phyloP scores from a whole-genome alignment of 495 filamentous ascomycete genomes.

The Oidiodendron maius region DNA sequence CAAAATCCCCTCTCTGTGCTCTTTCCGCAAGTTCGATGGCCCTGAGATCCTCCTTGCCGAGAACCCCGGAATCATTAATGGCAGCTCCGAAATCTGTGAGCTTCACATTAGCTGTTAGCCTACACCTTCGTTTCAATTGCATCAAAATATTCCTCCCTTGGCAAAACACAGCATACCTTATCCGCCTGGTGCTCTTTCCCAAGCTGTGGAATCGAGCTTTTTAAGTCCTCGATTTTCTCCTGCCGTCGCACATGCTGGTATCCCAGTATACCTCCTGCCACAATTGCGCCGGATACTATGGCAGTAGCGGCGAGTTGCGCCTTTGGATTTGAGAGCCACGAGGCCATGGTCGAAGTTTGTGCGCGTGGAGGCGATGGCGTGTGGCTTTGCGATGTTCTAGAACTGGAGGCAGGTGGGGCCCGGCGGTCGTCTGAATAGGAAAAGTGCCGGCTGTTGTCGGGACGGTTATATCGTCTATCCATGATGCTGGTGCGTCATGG shows the following conservation, averaged over 20 bases:
- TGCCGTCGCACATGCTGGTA: conserved; percentile 61
- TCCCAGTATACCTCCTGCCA: conserved; percentile 64
- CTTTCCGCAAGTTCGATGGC: conserved; percentile 69
- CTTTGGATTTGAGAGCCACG: conserved; percentile 40
- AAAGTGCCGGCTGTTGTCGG: too few relatives aligned
- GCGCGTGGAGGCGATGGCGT: neutral
- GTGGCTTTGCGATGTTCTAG: too few relatives aligned
- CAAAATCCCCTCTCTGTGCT: conserved; percentile 83
- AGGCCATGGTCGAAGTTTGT: conserved; percentile 38
- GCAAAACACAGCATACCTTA: conserved; percentile 7
- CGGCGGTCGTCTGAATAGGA: too few relatives aligned
- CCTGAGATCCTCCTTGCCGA: conserved; percentile 70
- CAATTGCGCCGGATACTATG: conserved; percentile 66
- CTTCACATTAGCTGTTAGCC: conserved; percentile 40
- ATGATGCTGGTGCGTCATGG: conserved; percentile 8
- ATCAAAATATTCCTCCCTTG: neutral
- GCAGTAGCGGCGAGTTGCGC: conserved; percentile 72
- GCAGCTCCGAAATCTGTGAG: conserved; percentile 70
- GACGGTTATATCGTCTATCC: conserved; percentile 17
- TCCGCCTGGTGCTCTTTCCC: conserved; percentile 10
- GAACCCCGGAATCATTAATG: conserved; percentile 39
- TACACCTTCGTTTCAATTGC: neutral
- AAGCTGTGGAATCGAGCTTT: conserved; percentile 59
- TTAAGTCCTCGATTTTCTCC: conserved; percentile 59
- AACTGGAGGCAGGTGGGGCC: too few relatives aligned